Evolutionary conservation across 2,329 filamentous ascomycete genomes (phyloP).

Genomic region (Bipolaris gigantea): DNA sequence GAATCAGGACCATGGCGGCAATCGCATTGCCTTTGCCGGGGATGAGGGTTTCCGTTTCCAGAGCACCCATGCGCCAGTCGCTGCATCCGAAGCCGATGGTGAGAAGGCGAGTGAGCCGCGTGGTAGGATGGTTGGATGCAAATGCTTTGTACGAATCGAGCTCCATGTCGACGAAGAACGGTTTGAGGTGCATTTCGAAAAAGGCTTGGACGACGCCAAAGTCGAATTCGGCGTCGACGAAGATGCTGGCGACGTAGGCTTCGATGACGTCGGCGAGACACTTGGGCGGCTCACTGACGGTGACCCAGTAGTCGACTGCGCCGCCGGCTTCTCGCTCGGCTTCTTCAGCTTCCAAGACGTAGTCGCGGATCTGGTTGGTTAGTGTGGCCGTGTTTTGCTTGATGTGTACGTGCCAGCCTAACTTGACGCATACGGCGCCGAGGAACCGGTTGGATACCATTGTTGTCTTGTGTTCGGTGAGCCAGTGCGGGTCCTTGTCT

Average conservation of each 20-base stretch:
- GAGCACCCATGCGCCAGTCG: constrained; percentile 52
- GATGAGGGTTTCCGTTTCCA: constrained; percentile 50
- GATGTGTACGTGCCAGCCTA: constrained; percentile 77
- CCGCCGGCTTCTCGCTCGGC: constrained; percentile 54
- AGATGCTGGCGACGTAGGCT: constrained; percentile 84
- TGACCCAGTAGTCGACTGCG: constrained; percentile 69
- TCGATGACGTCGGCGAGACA: constrained; percentile 85
- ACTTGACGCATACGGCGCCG: constrained; percentile 74
- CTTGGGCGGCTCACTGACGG: constrained; percentile 65
- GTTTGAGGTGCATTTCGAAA: constrained; percentile 72
- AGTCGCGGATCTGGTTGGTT: constrained; percentile 54
- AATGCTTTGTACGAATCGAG: constrained; percentile 75
- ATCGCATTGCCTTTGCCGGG: constrained; percentile 52
- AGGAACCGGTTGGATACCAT: constrained; percentile 98
- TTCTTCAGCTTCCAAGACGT: constrained; percentile 61
- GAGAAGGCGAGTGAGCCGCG: constrained; percentile 67
- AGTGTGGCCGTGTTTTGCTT: constrained; percentile 57
- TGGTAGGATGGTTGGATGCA: constrained; percentile 81
- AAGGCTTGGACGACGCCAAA: constrained; percentile 74
- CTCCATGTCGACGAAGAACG: constrained; percentile 82
- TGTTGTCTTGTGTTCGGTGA: constrained; percentile 99
- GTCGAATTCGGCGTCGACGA: constrained; percentile 84
- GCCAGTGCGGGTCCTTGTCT: constrained; percentile 85
- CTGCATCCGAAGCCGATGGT: constrained; percentile 66
- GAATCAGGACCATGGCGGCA: constrained; percentile 74